Conservation (phyloP, 2,329 filamentous ascomycete species). For the Moelleriella libera region DNA sequence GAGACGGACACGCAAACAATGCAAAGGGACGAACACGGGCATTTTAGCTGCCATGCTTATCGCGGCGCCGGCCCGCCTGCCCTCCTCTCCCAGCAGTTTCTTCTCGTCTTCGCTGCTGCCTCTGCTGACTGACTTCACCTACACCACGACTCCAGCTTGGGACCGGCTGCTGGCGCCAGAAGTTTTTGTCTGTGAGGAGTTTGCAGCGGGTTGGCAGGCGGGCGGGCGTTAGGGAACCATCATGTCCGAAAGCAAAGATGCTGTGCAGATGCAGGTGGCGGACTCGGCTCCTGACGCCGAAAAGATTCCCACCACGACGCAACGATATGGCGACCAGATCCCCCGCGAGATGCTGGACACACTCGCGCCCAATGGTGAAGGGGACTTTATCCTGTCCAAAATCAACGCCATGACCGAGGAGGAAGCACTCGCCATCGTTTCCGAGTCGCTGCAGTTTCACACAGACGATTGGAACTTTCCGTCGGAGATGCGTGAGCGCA, state of each 20-base stretch:
- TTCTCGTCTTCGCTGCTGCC: too few relatives aligned
- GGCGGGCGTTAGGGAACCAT: too few relatives aligned
- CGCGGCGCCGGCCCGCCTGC: too few relatives aligned
- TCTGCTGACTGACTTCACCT: too few relatives aligned
- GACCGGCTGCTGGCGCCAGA: too few relatives aligned
- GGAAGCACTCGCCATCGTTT: slow-evolving; percentile 24
- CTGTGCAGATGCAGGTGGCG: background rate
- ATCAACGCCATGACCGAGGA: slow-evolving; percentile 28
- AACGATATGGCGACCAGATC: slow-evolving; percentile 19
- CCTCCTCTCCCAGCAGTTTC: too few relatives aligned
- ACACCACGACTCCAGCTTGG: too few relatives aligned
- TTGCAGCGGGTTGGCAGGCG: too few relatives aligned
- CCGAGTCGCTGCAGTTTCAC: slow-evolving; percentile 22
- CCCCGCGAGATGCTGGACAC: slow-evolving; percentile 22
- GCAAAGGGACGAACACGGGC: too few relatives aligned
- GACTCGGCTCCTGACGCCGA: background rate
- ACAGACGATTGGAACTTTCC: slow-evolving; percentile 30
- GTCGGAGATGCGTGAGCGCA: slow-evolving; percentile 24
- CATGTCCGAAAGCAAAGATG: background rate
- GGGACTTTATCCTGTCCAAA: slow-evolving; percentile 21
- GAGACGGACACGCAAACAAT: too few relatives aligned
- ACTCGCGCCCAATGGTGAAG: slow-evolving; percentile 26
- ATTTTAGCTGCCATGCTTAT: too few relatives aligned
- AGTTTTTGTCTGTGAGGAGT: too few relatives aligned
- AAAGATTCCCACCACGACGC: background rate